These are phyloP conservation scores for Boletus subcaerulescens DNA, from an alignment of 768 basidiomycete genomes.

Conservation along the genomic window DNA sequence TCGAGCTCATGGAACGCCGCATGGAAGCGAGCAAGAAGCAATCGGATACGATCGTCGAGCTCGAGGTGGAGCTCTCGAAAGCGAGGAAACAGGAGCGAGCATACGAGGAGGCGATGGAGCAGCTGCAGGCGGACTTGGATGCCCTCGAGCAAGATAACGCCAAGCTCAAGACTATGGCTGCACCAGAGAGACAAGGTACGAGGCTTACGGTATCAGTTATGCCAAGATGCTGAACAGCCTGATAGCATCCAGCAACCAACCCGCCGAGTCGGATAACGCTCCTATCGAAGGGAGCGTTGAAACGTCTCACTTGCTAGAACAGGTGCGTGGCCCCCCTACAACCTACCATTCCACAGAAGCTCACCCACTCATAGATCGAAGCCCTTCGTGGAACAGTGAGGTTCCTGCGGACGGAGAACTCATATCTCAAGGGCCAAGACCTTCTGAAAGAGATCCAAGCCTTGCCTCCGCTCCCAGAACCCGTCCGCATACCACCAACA, in stretches of 20 bases:
- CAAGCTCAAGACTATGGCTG: constrained; percentile 69
- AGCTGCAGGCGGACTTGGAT: constrained; percentile 87
- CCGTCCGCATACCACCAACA: constrained; percentile 49
- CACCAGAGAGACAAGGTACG: constrained; percentile 71
- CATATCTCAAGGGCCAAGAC: constrained; percentile 90
- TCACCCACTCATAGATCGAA: constrained; percentile 59
- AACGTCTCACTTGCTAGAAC: constrained; percentile 84
- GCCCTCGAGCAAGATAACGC: constrained; percentile 82
- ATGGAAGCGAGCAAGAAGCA: constrained; percentile 91
- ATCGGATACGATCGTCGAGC: constrained; percentile 74
- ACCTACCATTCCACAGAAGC: background rate
- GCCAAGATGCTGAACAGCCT: background rate
- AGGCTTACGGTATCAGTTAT: background rate
- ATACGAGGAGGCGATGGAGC: constrained; percentile 92
- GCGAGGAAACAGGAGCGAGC: constrained; percentile 84
- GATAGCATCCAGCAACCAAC: constrained; percentile 46
- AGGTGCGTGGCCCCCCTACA: constrained; percentile 45
- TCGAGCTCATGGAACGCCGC: constrained; percentile 91
- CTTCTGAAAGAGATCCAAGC: constrained; percentile 78
- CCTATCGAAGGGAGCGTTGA: constrained; percentile 80
- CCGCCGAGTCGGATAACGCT: constrained; percentile 56
- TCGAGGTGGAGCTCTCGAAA: constrained; percentile 79
- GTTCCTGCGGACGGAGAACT: constrained; percentile 91
- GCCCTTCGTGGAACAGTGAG: constrained; percentile 88
- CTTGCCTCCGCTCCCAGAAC: constrained; percentile 62